These are phyloP conservation scores for Tagetes patula DNA, from an alignment of 129 eudicot genomes.

Conservation along the genomic window DNA sequence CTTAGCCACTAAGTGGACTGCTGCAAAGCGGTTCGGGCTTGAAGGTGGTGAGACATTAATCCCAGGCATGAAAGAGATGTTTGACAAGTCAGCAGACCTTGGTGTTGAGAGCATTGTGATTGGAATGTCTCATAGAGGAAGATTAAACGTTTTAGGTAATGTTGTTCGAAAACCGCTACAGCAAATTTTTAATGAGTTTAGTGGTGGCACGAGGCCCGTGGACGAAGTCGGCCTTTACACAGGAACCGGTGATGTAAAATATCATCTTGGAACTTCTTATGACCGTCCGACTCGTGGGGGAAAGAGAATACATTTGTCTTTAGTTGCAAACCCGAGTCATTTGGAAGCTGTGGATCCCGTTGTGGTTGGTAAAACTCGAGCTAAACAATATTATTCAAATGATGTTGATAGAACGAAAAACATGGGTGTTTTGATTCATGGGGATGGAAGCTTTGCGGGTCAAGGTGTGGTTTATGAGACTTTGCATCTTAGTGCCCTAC, in stretches of 20 bases:
- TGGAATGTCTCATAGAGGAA: constrained; percentile 90
- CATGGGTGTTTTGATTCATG: constrained; percentile 74
- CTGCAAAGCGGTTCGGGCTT: constrained; percentile 90
- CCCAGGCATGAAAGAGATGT: constrained; percentile 98
- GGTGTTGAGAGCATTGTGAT: constrained; percentile 94
- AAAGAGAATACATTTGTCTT: constrained; percentile 66
- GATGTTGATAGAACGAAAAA: constrained; percentile 69
- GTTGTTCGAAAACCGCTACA: constrained; percentile 79
- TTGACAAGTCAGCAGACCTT: constrained; percentile 85
- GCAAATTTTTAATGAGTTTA: constrained; percentile 81
- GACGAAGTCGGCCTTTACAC: constrained; percentile 86
- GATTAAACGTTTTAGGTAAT: constrained; percentile 80
- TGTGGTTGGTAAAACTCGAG: constrained; percentile 84
- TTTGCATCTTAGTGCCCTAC: constrained; percentile 83
- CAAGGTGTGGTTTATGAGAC: constrained; percentile 94
- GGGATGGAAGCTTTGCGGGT: constrained; percentile 29
- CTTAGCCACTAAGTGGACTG: constrained; percentile 90
- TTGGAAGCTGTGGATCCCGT: constrained; percentile 88
- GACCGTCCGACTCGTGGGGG: constrained; percentile 93
- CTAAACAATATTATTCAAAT: constrained; percentile 72
- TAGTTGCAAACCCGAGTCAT: constrained; percentile 91
- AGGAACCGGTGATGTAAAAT: constrained; percentile 91
- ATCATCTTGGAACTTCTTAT: constrained; percentile 88
- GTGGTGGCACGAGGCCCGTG: constrained; percentile 72
- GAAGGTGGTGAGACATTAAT: constrained; percentile 93